A percentile compares a stretch with the other conserved stretches of the same genome.
Evolutionary conservation across 1,139 yeast species (phyloP).

Genomic region (Debaryomycetaceae sp.): DNA sequence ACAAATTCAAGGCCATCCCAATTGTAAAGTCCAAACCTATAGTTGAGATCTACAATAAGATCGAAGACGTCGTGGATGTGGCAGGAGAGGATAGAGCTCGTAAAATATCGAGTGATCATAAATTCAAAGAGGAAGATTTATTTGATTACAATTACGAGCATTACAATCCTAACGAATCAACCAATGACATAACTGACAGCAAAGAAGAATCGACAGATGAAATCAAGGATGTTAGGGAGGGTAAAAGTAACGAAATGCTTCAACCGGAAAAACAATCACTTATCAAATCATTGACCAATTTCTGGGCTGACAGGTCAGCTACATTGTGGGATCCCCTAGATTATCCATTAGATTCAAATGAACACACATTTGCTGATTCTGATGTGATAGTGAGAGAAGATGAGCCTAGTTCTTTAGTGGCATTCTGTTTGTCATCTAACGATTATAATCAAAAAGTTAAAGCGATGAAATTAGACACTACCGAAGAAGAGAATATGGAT

Average conservation of each 20-base stretch:
- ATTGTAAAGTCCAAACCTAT: slow-evolving; percentile 79
- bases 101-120: slow-evolving; percentile 1
- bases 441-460: slow-evolving; percentile 73
- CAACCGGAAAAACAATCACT: slow-evolving; percentile 70
- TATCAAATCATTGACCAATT: slow-evolving; percentile 78
- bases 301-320: slow-evolving; percentile 98
- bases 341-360: slow-evolving; percentile 76
- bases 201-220: not conserved
- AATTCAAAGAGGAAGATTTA: not conserved
- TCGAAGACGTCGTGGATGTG: slow-evolving; percentile 75
- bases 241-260: slow-evolving; percentile 21
- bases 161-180: not conserved
- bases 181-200: not conserved
- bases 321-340: slow-evolving; percentile 91
- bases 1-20: slow-evolving; percentile 71
- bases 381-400: slow-evolving; percentile 94
- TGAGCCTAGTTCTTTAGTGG: slow-evolving; percentile 92
- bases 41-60: slow-evolving; percentile 87
- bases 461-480: slow-evolving; percentile 25
- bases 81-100: slow-evolving; percentile 17
- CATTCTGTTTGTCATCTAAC: slow-evolving; percentile 82
- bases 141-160: not conserved
- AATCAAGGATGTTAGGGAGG: slow-evolving; percentile 11
- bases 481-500: slow-evolving; percentile 9
- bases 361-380: slow-evolving; percentile 91